Percentiles rank a stretch among this genome's conserved stretches.
These are phyloP conservation scores for Didymella pinodella DNA, from an alignment of 2,329 filamentous ascomycete genomes.

Conservation along the genomic window DNA sequence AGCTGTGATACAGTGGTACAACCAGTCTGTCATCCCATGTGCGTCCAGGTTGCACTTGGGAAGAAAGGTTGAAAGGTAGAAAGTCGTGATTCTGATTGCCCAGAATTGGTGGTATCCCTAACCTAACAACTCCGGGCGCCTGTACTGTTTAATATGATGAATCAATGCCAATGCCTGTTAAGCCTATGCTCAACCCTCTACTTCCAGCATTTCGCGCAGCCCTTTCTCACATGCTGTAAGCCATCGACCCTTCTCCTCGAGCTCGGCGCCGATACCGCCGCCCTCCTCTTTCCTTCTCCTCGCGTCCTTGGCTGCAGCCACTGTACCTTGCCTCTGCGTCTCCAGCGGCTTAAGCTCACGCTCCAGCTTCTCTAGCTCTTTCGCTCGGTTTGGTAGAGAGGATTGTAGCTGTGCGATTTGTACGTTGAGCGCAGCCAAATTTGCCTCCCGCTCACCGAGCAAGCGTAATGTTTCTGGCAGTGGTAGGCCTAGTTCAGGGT, in stretches of 20 bases:
- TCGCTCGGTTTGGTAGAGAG: conserved; percentile 70
- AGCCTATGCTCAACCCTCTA: conserved; percentile 47
- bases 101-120: conserved; percentile 14
- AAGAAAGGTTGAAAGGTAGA: neutral
- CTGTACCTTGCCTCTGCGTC: conserved; percentile 69
- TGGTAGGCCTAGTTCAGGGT: conserved; percentile 54
- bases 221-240: conserved; percentile 72
- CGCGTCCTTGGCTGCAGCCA: conserved; percentile 74
- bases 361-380: conserved; percentile 71
- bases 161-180: neutral
- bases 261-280: conserved; percentile 72
- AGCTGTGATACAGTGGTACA: neutral
- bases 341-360: conserved; percentile 74
- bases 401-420: conserved; percentile 62
- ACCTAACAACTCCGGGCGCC: conserved; percentile 8
- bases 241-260: conserved; percentile 80
- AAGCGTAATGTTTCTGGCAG: conserved; percentile 54
- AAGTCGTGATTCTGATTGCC: neutral
- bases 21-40: neutral
- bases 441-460: conserved; percentile 52
- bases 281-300: conserved; percentile 70
- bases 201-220: conserved; percentile 69
- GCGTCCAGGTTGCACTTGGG: too few species aligned
- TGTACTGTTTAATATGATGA: conserved; percentile 1
- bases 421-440: conserved; percentile 53